phyloP scores from a whole-genome alignment of 2,329 filamentous ascomycete species.

The Alternaria gansuensis region DNA sequence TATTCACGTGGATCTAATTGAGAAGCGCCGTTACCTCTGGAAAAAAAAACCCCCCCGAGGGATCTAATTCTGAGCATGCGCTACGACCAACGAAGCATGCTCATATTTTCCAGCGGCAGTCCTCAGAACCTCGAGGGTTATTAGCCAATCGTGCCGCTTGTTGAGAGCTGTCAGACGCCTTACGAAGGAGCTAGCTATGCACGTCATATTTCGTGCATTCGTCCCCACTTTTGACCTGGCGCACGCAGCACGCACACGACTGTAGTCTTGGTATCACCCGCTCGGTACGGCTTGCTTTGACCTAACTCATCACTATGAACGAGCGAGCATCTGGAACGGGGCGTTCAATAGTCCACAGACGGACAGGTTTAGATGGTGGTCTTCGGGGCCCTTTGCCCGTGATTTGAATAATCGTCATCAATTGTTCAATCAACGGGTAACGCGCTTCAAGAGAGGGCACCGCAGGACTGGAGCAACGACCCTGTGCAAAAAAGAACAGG shows the following conservation, averaged over 20 bases:
- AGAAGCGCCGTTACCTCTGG: not conserved
- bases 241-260: not conserved
- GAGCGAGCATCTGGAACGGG: not conserved
- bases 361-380: not conserved
- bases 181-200: constrained; percentile 13
- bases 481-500: not conserved
- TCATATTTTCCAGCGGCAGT: not conserved
- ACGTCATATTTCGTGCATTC: constrained; percentile 14
- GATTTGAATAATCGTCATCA: not conserved
- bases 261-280: not conserved
- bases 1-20: not conserved
- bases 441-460: not conserved
- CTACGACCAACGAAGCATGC: not conserved
- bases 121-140: not conserved
- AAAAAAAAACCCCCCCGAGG: not conserved
- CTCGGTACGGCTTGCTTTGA: not conserved
- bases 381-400: not conserved
- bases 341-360: not conserved
- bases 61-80: not conserved
- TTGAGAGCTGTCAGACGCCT: not conserved
- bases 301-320: not conserved
- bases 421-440: not conserved
- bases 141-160: not conserved
- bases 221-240: constrained; percentile 1
- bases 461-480: not conserved